Percentiles rank a stretch among this genome's conserved stretches.
These are phyloP conservation scores for Mentha longifolia DNA, from an alignment of 257 asterid genomes.

Conservation along the genomic window DNA sequence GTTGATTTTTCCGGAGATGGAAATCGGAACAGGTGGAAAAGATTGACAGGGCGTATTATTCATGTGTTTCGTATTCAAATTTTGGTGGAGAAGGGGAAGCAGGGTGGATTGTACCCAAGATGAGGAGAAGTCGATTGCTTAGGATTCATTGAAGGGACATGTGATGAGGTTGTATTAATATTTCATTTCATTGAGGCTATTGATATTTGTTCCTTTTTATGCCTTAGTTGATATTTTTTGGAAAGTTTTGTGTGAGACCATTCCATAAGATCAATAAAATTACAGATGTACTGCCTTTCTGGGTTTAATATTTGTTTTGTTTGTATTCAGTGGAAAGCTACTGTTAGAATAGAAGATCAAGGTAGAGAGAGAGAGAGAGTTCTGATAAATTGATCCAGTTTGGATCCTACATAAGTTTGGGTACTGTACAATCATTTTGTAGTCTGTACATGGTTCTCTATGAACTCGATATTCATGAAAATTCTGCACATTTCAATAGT, in stretches of 20 bases:
- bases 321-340: too few species aligned
- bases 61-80: too few species aligned
- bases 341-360: too few species aligned
- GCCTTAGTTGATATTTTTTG: not conserved
- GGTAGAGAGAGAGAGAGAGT: not conserved
- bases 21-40: not conserved
- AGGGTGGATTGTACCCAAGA: too few species aligned
- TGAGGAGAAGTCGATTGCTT: not conserved
- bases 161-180: not conserved
- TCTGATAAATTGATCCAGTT: too few species aligned
- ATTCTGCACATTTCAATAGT: constrained; percentile 47
- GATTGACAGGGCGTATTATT: too few species aligned
- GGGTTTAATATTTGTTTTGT: too few species aligned
- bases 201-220: not conserved
- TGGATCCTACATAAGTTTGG: too few species aligned
- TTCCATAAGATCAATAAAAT: not conserved
- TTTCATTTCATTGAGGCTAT: not conserved
- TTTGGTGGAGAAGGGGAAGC: too few species aligned
- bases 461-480: too few species aligned
- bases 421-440: too few species aligned
- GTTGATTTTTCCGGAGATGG: constrained; percentile 28
- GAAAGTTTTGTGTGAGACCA: not conserved
- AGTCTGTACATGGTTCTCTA: too few species aligned
- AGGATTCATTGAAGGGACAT: not conserved
- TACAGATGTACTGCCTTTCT: not conserved